Evolutionary conservation across 768 basidiomycete genomes (phyloP), one percentile per base, ranked within the genome.

Genomic region (Cantharellus cinnabarinus): DNA sequence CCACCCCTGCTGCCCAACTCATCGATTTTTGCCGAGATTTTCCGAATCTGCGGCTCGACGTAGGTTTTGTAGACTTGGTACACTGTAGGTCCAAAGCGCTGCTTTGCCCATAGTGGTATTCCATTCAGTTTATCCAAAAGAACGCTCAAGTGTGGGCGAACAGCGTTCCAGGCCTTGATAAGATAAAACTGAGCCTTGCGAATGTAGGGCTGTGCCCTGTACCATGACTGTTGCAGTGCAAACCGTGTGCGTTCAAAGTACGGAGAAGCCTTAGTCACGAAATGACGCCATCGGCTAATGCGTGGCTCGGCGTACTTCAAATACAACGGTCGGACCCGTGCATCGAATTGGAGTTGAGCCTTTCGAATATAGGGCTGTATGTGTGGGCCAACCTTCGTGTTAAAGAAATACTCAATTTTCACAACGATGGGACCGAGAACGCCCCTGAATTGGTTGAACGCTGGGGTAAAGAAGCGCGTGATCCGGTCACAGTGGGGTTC

Each of bases 11-110:
- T 41, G n/a, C 61, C 59, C 38, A 56, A 42, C 50, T 62, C 61
- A 34, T 62, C 61, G 3, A 62, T 58, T 40, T 61, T 60, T 40
- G 61, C 60, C 37, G 51, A 41, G 15, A 62, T 62, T 54, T 62
- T 62, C 41, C 60, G 53, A 20, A 62, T 54, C 41, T 60, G 61
- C 14, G 59, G 51, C 39, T 62, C 61, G 3, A 62, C 59, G 42
- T 60, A 62, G n/a, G 59, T 60, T 3, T 53, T 10, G 14, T 54
- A 14, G 10, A 54, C 10, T 14, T 37, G 10, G 10, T 7, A 7
- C 10, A 54, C 52, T 7, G 10, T 10, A 54, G 7, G 10, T 7
- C 52, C 52, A 7, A 54, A 10, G 10, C 38, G 52, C 7, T 54
- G 10, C 14, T 10, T 37, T 7, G 38, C 10, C 52, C 52, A 54